Evolutionary conservation across 116 monocot genomes (phyloP).

Genomic region (Iris pallida): DNA sequence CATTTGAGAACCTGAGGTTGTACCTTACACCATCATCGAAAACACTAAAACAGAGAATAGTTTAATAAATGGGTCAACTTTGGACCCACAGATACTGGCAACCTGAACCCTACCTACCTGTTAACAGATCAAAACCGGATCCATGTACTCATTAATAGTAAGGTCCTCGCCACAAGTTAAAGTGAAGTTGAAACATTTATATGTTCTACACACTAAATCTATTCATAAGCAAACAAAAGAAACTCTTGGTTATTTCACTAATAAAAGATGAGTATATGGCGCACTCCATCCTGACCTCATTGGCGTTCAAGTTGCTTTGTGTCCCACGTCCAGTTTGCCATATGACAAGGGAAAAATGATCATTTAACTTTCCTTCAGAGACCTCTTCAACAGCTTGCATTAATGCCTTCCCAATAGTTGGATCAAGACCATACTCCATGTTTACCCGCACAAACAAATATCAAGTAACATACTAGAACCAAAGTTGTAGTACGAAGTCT

Average conservation of each 20-base stretch:
- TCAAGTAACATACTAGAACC: not conserved
- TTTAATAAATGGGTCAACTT: too few species aligned
- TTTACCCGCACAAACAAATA: constrained; percentile 63
- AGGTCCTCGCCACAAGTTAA: too few species aligned
- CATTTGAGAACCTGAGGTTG: too few species aligned
- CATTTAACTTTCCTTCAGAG: constrained; percentile 85
- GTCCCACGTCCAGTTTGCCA: constrained; percentile 99
- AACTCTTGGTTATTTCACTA: not conserved
- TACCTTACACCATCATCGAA: too few species aligned
- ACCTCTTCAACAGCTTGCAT: constrained; percentile 96
- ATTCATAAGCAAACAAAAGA: not conserved
- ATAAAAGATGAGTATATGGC: not conserved
- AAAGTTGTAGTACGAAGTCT: not conserved
- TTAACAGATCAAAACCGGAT: too few species aligned
- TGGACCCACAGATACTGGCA: too few species aligned
- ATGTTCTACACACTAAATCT: too few species aligned
- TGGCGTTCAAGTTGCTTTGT: constrained; percentile 99
- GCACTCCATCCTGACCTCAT: constrained; percentile 53
- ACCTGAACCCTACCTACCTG: too few species aligned
- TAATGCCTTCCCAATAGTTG: constrained; percentile 84
- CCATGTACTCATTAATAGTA: too few species aligned
- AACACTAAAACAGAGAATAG: too few species aligned
- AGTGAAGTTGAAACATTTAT: too few species aligned
- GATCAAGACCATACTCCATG: constrained; percentile 93
- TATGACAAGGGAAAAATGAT: constrained; percentile 97